Conservation (phyloP, 2,329 filamentous ascomycete species). For the Neurospora sp. region DNA sequence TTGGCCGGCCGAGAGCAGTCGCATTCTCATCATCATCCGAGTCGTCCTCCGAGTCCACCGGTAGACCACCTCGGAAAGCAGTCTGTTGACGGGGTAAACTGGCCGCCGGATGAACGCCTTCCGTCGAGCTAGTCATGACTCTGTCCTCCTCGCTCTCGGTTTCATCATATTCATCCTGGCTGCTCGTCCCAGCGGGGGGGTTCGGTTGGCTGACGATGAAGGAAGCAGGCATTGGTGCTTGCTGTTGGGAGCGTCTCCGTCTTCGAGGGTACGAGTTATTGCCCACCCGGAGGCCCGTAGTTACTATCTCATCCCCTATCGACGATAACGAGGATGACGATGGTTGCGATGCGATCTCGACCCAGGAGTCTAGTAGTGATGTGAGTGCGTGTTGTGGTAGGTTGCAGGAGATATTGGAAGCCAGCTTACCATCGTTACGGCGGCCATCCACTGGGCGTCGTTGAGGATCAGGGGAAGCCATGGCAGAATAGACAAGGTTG, state of each 20-base stretch:
- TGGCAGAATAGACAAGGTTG: conserved; percentile 1
- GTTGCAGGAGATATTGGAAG: background rate
- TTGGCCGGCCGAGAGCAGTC: conserved; percentile 62
- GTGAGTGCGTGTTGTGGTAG: conserved; percentile 14
- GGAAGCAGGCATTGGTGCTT: conserved; percentile 24
- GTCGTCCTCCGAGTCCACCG: conserved; percentile 29
- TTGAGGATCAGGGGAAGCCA: conserved; percentile 16
- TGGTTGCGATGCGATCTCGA: conserved; percentile 85
- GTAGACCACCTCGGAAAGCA: conserved; percentile 24
- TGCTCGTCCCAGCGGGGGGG: conserved; percentile 49
- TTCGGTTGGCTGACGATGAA: conserved; percentile 31
- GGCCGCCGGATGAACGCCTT: conserved; percentile 32
- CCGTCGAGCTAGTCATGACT: conserved; percentile 48
- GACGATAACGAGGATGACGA: conserved; percentile 90
- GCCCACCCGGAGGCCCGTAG: conserved; percentile 73
- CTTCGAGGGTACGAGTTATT: conserved; percentile 52
- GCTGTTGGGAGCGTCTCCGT: conserved; percentile 40
- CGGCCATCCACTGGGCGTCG: conserved; percentile 14
- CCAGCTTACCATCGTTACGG: conserved; percentile 25
- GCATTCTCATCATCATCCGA: conserved; percentile 61
- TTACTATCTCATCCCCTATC: conserved; percentile 79
- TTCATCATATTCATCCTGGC: conserved; percentile 91
- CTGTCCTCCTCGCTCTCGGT: conserved; percentile 83
- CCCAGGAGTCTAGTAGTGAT: conserved; percentile 71
- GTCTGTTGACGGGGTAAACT: conserved; percentile 25